Percentiles rank a stretch among this genome's conserved stretches.
Conservation (phyloP, 179 eudicot species). For the Silene noctiflora region DNA sequence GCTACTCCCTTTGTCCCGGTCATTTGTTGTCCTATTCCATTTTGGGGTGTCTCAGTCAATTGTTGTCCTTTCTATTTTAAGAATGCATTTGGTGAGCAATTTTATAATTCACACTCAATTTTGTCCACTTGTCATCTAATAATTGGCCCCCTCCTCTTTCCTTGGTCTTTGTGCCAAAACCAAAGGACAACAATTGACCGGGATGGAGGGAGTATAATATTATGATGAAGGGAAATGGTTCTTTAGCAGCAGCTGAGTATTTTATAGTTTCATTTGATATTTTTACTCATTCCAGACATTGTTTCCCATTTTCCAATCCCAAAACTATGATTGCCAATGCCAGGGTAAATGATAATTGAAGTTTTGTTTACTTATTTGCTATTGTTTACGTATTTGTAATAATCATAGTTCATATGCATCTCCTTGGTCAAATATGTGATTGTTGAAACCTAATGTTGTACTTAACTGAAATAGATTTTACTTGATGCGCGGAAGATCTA, state of each 20-base stretch:
- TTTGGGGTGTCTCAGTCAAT: no score
- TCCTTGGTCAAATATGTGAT: background rate
- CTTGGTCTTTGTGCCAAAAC: no score
- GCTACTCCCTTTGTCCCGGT: no score
- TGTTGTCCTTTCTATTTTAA: no score
- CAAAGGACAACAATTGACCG: no score
- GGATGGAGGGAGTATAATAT: no score
- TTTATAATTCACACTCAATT: no score
- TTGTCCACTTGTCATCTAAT: no score
- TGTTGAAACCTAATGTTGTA: slow-evolving; percentile 6
- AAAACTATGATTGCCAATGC: background rate
- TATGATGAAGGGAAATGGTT: background rate
- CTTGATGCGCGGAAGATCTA: slow-evolving; percentile 58
- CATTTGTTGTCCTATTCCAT: no score
- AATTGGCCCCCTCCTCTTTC: no score
- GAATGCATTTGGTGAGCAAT: no score
- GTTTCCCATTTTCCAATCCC: background rate
- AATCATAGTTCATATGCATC: background rate
- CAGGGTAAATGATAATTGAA: background rate
- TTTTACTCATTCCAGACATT: background rate
- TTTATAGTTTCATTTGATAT: background rate
- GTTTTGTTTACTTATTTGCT: background rate
- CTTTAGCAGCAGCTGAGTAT: background rate
- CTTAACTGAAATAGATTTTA: slow-evolving; percentile 51
- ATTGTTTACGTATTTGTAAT: background rate